A percentile compares a stretch with the other conserved stretches of the same genome.
These are phyloP conservation scores for Wickerhamomyces bisporus DNA, from an alignment of 805 yeast species.

Conservation along the genomic window DNA sequence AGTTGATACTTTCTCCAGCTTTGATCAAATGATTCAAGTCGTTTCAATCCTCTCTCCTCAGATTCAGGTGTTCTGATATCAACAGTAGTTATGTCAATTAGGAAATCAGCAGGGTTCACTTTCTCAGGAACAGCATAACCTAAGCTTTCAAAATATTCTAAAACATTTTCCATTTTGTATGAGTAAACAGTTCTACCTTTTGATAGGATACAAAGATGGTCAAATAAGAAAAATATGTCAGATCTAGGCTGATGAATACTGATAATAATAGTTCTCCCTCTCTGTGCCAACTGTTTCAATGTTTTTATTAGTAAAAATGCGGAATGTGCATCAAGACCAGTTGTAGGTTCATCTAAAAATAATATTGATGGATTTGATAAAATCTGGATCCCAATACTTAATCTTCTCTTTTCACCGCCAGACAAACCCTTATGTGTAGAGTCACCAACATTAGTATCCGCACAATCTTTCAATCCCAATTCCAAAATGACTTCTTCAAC, in stretches of 20 bases:
- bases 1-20: slow-evolving; percentile 29
- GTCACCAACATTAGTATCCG: slow-evolving; percentile 59
- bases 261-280: slow-evolving; percentile 67
- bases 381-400: slow-evolving; percentile 79
- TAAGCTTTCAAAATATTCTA: slow-evolving; percentile 39
- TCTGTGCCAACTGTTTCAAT: slow-evolving; percentile 50
- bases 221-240: slow-evolving; percentile 69
- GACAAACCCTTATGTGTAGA: slow-evolving; percentile 54
- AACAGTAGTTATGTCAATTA: slow-evolving; percentile 44
- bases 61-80: slow-evolving; percentile 35
- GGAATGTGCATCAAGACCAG: slow-evolving; percentile 79
- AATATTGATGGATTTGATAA: slow-evolving; percentile 71
- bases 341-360: slow-evolving; percentile 84
- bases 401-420: slow-evolving; percentile 81
- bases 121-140: slow-evolving; percentile 37
- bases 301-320: slow-evolving; percentile 64
- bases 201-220: slow-evolving; percentile 62
- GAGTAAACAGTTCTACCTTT: slow-evolving; percentile 46
- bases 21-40: slow-evolving; percentile 27
- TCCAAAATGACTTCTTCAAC: slow-evolving; percentile 62
- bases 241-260: slow-evolving; percentile 86
- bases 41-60: slow-evolving; percentile 27
- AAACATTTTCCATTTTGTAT: slow-evolving; percentile 38
- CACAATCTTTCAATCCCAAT: slow-evolving; percentile 66
- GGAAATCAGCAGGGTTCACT: slow-evolving; percentile 48